phyloP scores from a whole-genome alignment of 495 filamentous ascomycete species.

The Staphylotrichum longicolle region DNA sequence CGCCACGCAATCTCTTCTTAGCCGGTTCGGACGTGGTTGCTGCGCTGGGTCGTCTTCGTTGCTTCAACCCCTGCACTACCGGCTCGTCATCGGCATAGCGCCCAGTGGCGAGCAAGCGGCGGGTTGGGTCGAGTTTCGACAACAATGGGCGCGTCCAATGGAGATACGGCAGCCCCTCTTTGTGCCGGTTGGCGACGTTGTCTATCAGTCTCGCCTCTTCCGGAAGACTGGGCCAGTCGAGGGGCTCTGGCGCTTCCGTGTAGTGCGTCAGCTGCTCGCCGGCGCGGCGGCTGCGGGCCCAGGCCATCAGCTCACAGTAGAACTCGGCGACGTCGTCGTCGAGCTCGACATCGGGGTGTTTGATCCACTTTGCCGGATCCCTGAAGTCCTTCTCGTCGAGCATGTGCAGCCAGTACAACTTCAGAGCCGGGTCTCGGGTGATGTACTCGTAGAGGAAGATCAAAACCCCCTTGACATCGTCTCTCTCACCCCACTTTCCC shows the following conservation, averaged over 20 bases:
- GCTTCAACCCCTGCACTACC: not conserved
- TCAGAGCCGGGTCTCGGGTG: not conserved
- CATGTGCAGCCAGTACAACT: not conserved
- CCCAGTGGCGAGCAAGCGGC: not conserved
- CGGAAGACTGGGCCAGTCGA: not conserved
- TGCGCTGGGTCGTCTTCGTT: no score
- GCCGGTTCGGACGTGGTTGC: no score
- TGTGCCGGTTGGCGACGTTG: not conserved
- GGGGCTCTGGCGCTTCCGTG: not conserved
- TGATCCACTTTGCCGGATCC: conserved; percentile 2
- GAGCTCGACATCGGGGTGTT: not conserved
- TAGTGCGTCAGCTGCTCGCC: not conserved
- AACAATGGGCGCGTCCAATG: not conserved
- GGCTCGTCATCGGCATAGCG: not conserved
- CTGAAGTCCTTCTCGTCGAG: not conserved
- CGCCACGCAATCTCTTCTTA: no score
- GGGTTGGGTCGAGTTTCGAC: not conserved
- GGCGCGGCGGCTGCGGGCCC: not conserved
- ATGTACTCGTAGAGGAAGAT: not conserved
- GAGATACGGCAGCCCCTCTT: not conserved
- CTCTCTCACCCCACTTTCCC: not conserved
- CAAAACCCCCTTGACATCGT: not conserved
- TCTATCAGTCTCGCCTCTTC: not conserved
- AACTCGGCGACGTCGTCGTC: not conserved
- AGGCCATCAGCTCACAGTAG: not conserved